Evolutionary conservation across 202 grass and related monocot genomes (phyloP), one percentile per base, ranked within the genome.

Genomic region (Carex arenaria): DNA sequence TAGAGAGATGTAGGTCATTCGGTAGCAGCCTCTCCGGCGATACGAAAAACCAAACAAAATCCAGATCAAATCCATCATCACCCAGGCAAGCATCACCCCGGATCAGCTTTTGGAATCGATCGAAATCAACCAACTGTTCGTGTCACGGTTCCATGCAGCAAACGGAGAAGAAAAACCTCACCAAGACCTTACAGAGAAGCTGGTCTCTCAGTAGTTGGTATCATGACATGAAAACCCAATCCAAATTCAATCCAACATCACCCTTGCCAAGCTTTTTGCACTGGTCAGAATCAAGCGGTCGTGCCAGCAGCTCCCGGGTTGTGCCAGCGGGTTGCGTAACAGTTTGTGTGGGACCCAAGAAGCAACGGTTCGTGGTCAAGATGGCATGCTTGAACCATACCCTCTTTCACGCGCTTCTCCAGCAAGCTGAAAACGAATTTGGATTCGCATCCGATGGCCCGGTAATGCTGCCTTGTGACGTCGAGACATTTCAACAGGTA

Each of bases 391-490:
- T 88, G 36, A 97, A 97, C 80, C 91, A 94, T 81, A 86, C 88
- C 14, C 85, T 92, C 19, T 94, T 97, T 84, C 74, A 82, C 6
- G 51, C 31, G 43, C 90, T 94, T 26, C 91, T 94, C 55, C 82
- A 94, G 51, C 47, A 90, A 86, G 91, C 94, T 9, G 94, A 94
- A 90, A 80, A 82, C 18, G 94, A 90, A 83, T 88, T 90, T 62
- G 91, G 85, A 60, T 97, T 84, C 71, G 43, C 86, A 43, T 74
- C 81, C 2, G 17, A 62, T 0, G 89, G 91, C 7, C 94, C 91
- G 5, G 52, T 97, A 56, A 85, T 90, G 86, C 88, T 97, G 23
- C 94, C 91, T 4, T 93, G 94, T 30, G 75, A 80, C 38, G 84
- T 97, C 15, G 86, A 89, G 64, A 61, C 81, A 65, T 97, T 97